phyloP scores from a whole-genome alignment of 371 early-diverging fungal species.

The Spraguea lophii region DNA sequence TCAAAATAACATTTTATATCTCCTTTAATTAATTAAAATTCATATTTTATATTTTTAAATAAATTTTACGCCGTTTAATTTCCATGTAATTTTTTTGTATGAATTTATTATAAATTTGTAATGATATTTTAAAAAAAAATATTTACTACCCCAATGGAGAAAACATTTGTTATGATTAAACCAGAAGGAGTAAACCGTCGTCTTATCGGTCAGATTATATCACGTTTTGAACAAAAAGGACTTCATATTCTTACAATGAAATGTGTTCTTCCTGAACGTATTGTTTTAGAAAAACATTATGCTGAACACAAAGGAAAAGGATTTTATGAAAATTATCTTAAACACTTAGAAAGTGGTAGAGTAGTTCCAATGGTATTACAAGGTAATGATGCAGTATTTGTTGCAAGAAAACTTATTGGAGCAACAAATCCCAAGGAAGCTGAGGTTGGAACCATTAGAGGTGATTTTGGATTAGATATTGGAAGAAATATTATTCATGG shows the following conservation, averaged over 20 bases:
- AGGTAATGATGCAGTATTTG: constrained; percentile 82
- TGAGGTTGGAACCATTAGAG: constrained; percentile 91
- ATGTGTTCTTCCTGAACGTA: constrained; percentile 54
- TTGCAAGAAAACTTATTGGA: constrained; percentile 83
- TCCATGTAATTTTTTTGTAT: no score
- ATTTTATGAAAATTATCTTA: constrained; percentile 77
- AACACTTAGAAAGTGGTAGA: constrained; percentile 67
- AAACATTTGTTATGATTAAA: constrained; percentile 48
- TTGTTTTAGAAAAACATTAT: constrained; percentile 80
- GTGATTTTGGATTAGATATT: constrained; percentile 60
- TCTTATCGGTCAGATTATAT: constrained; percentile 77
- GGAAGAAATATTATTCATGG: constrained; percentile 89
- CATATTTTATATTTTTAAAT: no score
- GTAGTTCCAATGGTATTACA: constrained; percentile 76
- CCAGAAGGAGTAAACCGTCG: constrained; percentile 49
- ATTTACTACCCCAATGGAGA: constrained; percentile 46
- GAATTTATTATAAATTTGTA: not conserved
- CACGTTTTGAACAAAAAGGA: constrained; percentile 64
- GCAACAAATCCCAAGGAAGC: constrained; percentile 59
- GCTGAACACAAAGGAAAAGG: constrained; percentile 64
- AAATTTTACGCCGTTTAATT: no score
- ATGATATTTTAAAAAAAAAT: not conserved
- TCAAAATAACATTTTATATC: no score
- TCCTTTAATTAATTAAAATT: no score
- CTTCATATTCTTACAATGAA: constrained; percentile 59